A percentile compares a stretch with the other conserved stretches of the same genome.
These are phyloP conservation scores for Penicillium herquei DNA, from an alignment of 495 filamentous ascomycete genomes.

Conservation along the genomic window DNA sequence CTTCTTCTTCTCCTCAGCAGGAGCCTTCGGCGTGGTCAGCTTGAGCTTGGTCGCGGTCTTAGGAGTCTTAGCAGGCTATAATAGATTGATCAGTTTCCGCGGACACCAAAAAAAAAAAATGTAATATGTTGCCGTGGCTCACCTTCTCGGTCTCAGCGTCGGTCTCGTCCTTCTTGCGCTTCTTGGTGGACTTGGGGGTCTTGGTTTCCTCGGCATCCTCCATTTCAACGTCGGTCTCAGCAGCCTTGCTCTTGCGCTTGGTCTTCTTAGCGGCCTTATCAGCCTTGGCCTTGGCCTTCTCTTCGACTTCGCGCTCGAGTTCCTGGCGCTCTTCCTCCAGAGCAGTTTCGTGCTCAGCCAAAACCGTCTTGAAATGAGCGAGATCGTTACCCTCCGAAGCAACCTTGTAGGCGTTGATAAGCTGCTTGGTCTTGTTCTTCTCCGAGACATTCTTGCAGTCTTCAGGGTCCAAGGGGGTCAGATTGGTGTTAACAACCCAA, in stretches of 20 bases:
- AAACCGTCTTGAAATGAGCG: slow-evolving; percentile 71
- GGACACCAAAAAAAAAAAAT: not conserved
- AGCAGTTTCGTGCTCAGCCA: slow-evolving; percentile 58
- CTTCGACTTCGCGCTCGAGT: slow-evolving; percentile 53
- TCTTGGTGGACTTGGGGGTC: slow-evolving; percentile 58
- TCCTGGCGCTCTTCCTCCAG: slow-evolving; percentile 63
- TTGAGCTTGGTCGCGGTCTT: slow-evolving; percentile 58
- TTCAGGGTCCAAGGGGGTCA: slow-evolving; percentile 70
- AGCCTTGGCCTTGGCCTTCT: slow-evolving; percentile 59
- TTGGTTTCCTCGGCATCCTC: slow-evolving; percentile 59
- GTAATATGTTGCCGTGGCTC: slow-evolving; percentile 18
- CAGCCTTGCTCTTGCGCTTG: slow-evolving; percentile 59
- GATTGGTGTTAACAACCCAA: slow-evolving; percentile 79
- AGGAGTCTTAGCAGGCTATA: slow-evolving; percentile 55
- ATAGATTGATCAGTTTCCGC: slow-evolving; percentile 3
- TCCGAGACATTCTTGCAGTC: slow-evolving; percentile 61
- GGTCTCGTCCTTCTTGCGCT: slow-evolving; percentile 66
- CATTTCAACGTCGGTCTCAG: slow-evolving; percentile 74
- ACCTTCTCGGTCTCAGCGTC: slow-evolving; percentile 70
- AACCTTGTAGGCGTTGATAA: slow-evolving; percentile 70
- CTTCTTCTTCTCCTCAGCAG: slow-evolving; percentile 47
- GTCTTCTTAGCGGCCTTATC: slow-evolving; percentile 59
- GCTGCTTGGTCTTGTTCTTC: slow-evolving; percentile 70
- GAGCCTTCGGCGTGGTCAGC: slow-evolving; percentile 51
- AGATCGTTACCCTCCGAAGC: slow-evolving; percentile 71